Evolutionary conservation across 495 filamentous ascomycete species (phyloP).

Genomic region (Penicillium atrosanguineum): DNA sequence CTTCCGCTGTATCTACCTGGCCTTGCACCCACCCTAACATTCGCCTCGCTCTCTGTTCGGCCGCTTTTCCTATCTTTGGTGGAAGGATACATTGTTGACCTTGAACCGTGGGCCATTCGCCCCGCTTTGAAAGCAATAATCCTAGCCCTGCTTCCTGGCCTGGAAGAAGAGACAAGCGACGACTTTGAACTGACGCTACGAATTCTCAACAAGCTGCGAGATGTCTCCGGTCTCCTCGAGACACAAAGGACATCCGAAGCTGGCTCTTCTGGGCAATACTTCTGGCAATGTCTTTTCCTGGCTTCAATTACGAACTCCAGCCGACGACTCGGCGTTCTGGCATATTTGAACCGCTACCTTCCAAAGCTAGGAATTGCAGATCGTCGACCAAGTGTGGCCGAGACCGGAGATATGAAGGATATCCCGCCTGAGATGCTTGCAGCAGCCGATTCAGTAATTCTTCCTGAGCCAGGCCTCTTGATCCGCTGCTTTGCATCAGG

Average conservation of each 20-base stretch:
- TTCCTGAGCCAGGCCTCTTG: conserved; percentile 89
- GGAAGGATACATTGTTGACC: conserved; percentile 71
- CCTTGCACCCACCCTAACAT: conserved; percentile 81
- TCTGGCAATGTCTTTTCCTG: conserved; percentile 98
- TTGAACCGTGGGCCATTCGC: conserved; percentile 68
- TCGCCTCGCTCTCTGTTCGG: conserved; percentile 86
- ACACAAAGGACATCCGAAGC: conserved; percentile 43
- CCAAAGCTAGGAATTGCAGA: conserved; percentile 62
- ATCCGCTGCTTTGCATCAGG: conserved; percentile 89
- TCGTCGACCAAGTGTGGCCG: conserved; percentile 31
- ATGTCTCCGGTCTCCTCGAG: conserved; percentile 55
- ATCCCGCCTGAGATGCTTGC: conserved; percentile 32
- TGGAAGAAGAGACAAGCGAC: conserved; percentile 95
- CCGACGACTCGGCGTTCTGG: conserved; percentile 79
- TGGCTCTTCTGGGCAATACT: conserved; percentile 74
- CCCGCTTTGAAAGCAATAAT: conserved; percentile 88
- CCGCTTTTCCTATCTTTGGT: conserved; percentile 79
- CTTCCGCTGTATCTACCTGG: conserved; percentile 87
- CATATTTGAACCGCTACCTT: conserved; percentile 76
- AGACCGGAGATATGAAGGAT: conserved; percentile 19
- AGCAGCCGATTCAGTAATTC: conserved; percentile 70
- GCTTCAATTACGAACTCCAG: conserved; percentile 85
- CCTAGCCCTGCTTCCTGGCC: conserved; percentile 78
- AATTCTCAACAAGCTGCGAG: conserved; percentile 74
- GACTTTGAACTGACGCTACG: conserved; percentile 88